Base-by-base conservation (phyloP, 129 eudicot species). In the Smallanthus sonchifolius region DNA sequence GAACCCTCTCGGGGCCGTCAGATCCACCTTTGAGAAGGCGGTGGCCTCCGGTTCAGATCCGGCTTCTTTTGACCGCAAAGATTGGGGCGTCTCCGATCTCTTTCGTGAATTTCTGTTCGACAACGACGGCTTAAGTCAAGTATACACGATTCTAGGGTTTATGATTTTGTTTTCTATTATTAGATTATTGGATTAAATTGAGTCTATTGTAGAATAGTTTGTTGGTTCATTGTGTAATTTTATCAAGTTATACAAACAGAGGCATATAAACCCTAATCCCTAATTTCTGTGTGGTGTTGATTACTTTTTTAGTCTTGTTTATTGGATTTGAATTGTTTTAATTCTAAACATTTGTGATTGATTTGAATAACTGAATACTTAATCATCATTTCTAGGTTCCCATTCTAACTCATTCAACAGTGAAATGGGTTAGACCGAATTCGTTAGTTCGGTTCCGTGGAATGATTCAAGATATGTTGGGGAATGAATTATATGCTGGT, bases 381-480 rank as follows among this genome's bases (percentile, higher is more conserved):
- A 60, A 67, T 48, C 24, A 24, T 35, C 4, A 34, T 52, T 3
- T 52, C 4, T 64, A 95, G 99, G 97, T 95, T 13, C 99, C 99
- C 7, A 20, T 88, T 17, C 85, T 95, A 32, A 87, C 84, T 76
- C 78, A 81, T 3, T 73, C 85, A 70, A 88, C 85, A 17, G 71
- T 88, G 32, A 82, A 77, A 64, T 64, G 70, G 48, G 60, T 89
- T 76, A 81, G 69, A 83, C 89, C 99, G 2, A 91, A 91, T 69
- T 84, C 96, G 1, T 84, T 95, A 39, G 96, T 90, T 73, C 90
- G 93, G 2, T 88, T 83, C 51, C 85, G 92, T 17, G 99, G 97
- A 32, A 94, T 94, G 97, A 74, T 94, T 61, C 99, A 91, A 79
- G 97, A 94, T 74, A 91, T 94, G 97, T 76, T 85, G 73, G 99